These are phyloP conservation scores for Oxytropis ochrocephala DNA, from an alignment of 306 rosid species.

Conservation along the genomic window DNA sequence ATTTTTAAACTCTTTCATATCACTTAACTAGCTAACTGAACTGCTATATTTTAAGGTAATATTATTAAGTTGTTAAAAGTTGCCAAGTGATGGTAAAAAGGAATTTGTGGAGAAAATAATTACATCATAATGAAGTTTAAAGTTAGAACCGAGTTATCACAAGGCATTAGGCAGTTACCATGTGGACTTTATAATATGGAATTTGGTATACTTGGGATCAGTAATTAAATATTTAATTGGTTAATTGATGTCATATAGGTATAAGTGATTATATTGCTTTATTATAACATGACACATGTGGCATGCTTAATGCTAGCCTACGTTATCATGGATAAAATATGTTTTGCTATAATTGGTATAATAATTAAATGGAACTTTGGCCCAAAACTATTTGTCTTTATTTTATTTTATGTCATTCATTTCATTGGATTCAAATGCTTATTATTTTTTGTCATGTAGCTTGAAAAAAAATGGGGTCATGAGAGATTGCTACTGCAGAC, in stretches of 20 bases:
- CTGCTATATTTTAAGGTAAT: no score
- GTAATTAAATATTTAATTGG: slow-evolving; percentile 10
- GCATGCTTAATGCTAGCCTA: background rate
- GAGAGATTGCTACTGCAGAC: no score
- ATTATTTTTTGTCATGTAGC: slow-evolving; percentile 15
- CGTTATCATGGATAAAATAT: background rate
- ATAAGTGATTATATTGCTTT: slow-evolving; percentile 18
- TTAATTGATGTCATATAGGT: slow-evolving; percentile 1
- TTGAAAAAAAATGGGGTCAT: background rate
- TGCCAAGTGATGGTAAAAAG: no score
- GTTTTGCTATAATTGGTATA: background rate
- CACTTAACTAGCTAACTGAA: no score
- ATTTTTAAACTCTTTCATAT: no score
- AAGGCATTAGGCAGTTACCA: background rate
- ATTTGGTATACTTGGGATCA: background rate
- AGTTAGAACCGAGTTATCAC: background rate
- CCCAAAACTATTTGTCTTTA: slow-evolving; percentile 3
- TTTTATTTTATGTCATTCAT: slow-evolving; percentile 8
- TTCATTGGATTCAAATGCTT: background rate
- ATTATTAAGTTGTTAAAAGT: no score
- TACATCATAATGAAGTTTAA: background rate
- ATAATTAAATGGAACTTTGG: background rate
- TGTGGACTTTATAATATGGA: background rate
- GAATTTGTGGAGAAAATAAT: no score
- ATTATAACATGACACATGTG: background rate